These are phyloP conservation scores for Leccinum pellstonianum DNA, from an alignment of 768 basidiomycete genomes.

Conservation along the genomic window DNA sequence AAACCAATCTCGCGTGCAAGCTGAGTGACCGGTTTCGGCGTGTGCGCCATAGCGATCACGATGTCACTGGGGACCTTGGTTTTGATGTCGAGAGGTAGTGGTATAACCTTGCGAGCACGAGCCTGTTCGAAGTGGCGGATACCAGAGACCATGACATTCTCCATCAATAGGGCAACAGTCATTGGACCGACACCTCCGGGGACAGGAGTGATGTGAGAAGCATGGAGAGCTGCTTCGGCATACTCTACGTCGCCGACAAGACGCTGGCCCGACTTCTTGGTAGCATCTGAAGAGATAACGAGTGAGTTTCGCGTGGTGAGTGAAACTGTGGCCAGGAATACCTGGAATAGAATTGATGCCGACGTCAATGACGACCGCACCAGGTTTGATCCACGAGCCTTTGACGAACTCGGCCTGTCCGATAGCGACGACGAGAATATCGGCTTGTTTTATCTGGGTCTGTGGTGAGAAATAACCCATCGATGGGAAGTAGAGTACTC, in stretches of 20 bases:
- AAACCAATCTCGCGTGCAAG: conserved; percentile 90
- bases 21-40: conserved; percentile 81
- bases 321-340: conserved; percentile 30
- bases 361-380: conserved; percentile 94
- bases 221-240: conserved; percentile 67
- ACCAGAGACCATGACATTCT: conserved; percentile 85
- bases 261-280: conserved; percentile 93
- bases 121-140: conserved; percentile 74
- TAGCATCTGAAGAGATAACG: conserved; percentile 52
- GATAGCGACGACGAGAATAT: conserved; percentile 96
- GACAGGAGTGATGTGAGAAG: conserved; percentile 93
- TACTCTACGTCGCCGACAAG: conserved; percentile 96
- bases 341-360: conserved; percentile 96
- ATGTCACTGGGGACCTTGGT: conserved; percentile 95
- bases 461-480: conserved; percentile 6
- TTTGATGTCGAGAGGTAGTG: conserved; percentile 74
- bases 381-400: conserved; percentile 93
- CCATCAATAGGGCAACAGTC: conserved; percentile 98
- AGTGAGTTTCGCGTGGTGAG: background rate
- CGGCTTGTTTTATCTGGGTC: conserved; percentile 74
- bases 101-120: conserved; percentile 66
- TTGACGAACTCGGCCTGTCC: conserved; percentile 89
- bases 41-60: conserved; percentile 93
- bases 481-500: conserved; percentile 29
- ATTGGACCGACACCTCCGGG: conserved; percentile 99